These are phyloP conservation scores for Ulvella scutata DNA, from an alignment of 139 green algal genomes.

Conservation along the genomic window DNA sequence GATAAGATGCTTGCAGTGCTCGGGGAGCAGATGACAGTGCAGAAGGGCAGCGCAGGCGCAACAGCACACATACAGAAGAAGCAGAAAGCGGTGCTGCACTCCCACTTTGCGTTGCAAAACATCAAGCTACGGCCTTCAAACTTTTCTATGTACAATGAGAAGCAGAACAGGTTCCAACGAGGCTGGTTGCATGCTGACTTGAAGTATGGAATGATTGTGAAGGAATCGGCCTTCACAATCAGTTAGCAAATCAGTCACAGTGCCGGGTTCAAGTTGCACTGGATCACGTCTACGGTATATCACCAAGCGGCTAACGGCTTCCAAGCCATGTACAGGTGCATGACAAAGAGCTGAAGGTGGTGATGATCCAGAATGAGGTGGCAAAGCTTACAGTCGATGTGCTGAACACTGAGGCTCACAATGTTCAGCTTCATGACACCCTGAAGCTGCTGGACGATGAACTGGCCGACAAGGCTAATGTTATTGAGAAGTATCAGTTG, in stretches of 20 bases:
- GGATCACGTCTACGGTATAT: too few species aligned
- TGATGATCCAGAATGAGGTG: constrained; percentile 63
- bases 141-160: too few species aligned
- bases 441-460: constrained; percentile 51
- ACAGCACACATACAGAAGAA: constrained; percentile 30
- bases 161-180: constrained; percentile 3
- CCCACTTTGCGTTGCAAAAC: too few species aligned
- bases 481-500: constrained; percentile 52
- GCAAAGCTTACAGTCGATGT: constrained; percentile 67
- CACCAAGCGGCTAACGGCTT: too few species aligned
- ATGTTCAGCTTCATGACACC: constrained; percentile 42
- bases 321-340: constrained; percentile 20
- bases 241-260: too few species aligned
- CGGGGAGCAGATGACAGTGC: constrained; percentile 57
- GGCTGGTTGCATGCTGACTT: background rate
- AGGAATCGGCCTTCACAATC: too few species aligned
- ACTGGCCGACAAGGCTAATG: constrained; percentile 39
- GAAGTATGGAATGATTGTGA: background rate
- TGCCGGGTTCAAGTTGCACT: too few species aligned
- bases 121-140: too few species aligned
- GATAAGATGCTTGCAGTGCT: constrained; percentile 46
- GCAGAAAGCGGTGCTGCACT: constrained; percentile 4
- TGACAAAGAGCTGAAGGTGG: constrained; percentile 35
- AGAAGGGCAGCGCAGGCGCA: constrained; percentile 54
- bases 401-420: constrained; percentile 61